Conservation (phyloP, 2,329 filamentous ascomycete genomes). For the Ciborinia camelliae region DNA sequence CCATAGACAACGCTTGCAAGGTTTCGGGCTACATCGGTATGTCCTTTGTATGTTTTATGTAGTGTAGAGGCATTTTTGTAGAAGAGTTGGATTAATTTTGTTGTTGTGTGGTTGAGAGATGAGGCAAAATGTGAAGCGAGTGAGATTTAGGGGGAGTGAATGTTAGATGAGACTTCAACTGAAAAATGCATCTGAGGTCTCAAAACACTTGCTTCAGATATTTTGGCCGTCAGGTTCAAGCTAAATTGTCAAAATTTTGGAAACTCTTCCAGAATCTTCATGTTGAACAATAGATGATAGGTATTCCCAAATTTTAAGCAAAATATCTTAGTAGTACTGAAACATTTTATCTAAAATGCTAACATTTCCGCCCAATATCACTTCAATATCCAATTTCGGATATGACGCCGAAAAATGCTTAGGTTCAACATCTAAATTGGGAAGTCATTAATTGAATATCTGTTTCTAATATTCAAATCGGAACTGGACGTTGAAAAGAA, state of each 20-base stretch:
- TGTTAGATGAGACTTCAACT: neutral
- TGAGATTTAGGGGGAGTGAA: neutral
- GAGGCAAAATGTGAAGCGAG: neutral
- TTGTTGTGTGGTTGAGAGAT: neutral
- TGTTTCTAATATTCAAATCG: neutral
- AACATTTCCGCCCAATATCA: neutral
- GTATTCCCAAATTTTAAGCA: neutral
- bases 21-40: too few species aligned
- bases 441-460: neutral
- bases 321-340: neutral
- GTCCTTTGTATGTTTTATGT: too few species aligned
- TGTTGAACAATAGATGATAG: neutral
- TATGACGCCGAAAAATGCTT: too few species aligned
- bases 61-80: too few species aligned
- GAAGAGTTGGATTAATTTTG: too few species aligned
- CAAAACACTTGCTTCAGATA: neutral
- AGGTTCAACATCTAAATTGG: too few species aligned
- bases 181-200: neutral
- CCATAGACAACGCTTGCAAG: too few species aligned
- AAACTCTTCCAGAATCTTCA: neutral
- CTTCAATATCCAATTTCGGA: too few species aligned
- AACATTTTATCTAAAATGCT: neutral
- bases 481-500: neutral
- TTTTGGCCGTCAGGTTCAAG: too few species aligned
- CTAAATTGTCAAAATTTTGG: neutral